A percentile compares a stretch with the other conserved stretches of the same genome.
These are phyloP conservation scores for Gyromitra esculenta DNA, from an alignment of 2,329 filamentous ascomycete species.

Conservation along the genomic window DNA sequence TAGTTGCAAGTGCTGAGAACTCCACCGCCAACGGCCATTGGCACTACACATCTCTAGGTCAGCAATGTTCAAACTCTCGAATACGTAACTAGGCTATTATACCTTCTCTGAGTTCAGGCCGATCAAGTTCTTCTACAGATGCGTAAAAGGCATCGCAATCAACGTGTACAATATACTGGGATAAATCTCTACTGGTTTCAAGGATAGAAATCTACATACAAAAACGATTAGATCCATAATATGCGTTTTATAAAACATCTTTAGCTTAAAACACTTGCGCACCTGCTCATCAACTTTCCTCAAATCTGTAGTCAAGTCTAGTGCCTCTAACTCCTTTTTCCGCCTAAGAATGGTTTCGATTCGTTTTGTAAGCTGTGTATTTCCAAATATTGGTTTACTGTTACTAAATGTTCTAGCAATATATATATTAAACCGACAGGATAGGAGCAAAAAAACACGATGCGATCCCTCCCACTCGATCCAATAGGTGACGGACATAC, in stretches of 20 bases:
- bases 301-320: slow-evolving; percentile 77
- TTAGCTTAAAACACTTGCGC: slow-evolving; percentile 32
- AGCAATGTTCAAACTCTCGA: slow-evolving; percentile 1
- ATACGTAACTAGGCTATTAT: not conserved
- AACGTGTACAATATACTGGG: slow-evolving; percentile 81
- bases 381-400: slow-evolving; percentile 9
- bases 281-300: slow-evolving; percentile 77
- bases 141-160: slow-evolving; percentile 99
- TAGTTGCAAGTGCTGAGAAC: slow-evolving; percentile 84
- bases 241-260: slow-evolving; percentile 14
- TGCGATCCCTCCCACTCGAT: not conserved
- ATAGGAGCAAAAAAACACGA: slow-evolving; percentile 5
- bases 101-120: slow-evolving; percentile 79
- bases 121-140: slow-evolving; percentile 84
- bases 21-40: slow-evolving; percentile 87
- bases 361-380: slow-evolving; percentile 74
- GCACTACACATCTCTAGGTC: slow-evolving; percentile 64
- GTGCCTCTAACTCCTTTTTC: slow-evolving; percentile 77
- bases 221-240: slow-evolving; percentile 4
- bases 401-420: slow-evolving; percentile 28
- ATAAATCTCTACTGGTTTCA: slow-evolving; percentile 80
- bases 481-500: slow-evolving; percentile 30
- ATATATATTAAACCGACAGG: not conserved
- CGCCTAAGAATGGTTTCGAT: slow-evolving; percentile 80
- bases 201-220: slow-evolving; percentile 73